A percentile compares a stretch with the other conserved stretches of the same genome.
These are phyloP conservation scores for Tricholoma sp. DNA, from an alignment of 768 basidiomycete species.

Conservation along the genomic window DNA sequence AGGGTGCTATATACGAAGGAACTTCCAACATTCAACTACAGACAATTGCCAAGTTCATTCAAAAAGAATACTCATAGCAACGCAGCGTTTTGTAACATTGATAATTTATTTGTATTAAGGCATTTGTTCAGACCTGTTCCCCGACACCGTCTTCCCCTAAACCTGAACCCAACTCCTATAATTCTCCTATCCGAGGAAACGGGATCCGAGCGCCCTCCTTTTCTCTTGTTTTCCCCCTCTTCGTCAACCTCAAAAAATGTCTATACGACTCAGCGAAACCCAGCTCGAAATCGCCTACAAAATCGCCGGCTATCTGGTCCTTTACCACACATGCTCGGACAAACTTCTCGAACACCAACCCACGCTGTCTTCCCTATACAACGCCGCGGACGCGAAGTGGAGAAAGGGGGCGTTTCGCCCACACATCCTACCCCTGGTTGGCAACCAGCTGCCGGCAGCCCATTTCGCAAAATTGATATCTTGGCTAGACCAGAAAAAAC, in stretches of 20 bases:
- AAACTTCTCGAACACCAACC: background rate
- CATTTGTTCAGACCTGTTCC: background rate
- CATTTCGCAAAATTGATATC: background rate
- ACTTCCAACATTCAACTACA: constrained; percentile 98
- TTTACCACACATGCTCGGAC: background rate
- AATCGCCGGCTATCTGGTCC: background rate
- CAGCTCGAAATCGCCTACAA: background rate
- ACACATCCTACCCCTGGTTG: background rate
- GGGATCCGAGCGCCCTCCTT: background rate
- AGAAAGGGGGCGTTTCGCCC: background rate
- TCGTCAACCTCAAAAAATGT: background rate
- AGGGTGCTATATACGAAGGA: constrained; percentile 92
- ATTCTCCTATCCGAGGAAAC: background rate
- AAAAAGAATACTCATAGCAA: constrained; percentile 70
- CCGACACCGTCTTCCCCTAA: background rate
- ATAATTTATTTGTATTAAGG: background rate
- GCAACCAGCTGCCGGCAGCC: background rate
- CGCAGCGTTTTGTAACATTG: background rate
- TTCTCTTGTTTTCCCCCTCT: background rate
- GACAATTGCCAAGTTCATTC: constrained; percentile 90
- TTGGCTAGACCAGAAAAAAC: background rate
- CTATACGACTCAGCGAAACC: background rate
- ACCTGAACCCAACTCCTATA: background rate
- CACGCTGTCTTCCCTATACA: background rate
- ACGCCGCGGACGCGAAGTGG: background rate